These are phyloP conservation scores for Nosema bombycis DNA, from an alignment of 371 early-diverging fungal species.

Conservation along the genomic window DNA sequence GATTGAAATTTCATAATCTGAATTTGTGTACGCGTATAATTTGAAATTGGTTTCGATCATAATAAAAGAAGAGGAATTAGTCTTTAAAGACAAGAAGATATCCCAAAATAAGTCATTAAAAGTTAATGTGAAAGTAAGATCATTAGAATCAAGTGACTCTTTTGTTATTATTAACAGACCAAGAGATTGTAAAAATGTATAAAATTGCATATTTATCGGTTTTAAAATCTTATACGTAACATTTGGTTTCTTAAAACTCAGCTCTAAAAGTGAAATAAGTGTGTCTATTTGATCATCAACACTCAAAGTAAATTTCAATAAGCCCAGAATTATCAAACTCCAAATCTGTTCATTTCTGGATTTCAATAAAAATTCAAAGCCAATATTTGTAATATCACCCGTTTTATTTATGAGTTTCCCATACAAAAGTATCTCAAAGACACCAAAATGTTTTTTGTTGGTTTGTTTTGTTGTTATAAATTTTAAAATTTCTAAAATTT, in stretches of 20 bases:
- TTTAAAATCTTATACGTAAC: not conserved
- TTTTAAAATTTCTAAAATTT: constrained; percentile 35
- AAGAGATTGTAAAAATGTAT: constrained; percentile 29
- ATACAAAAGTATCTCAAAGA: constrained; percentile 46
- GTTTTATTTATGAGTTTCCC: constrained; percentile 44
- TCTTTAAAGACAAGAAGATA: constrained; percentile 15
- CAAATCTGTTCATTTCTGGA: constrained; percentile 62
- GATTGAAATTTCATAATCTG: constrained; percentile 89
- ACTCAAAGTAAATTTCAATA: constrained; percentile 40
- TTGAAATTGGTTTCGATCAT: constrained; percentile 76
- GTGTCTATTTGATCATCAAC: not conserved
- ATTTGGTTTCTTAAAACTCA: constrained; percentile 13
- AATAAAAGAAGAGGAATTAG: constrained; percentile 25
- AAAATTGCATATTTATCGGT: constrained; percentile 14
- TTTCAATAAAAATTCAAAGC: constrained; percentile 65
- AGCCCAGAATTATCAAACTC: constrained; percentile 54
- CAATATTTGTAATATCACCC: constrained; percentile 62
- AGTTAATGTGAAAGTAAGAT: no score
- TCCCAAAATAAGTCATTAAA: constrained; percentile 18
- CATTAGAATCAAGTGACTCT: no score
- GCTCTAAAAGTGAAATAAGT: constrained; percentile 29
- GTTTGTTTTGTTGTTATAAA: constrained; percentile 32
- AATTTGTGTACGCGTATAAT: constrained; percentile 87
- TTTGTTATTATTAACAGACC: not conserved
- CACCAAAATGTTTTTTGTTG: not conserved